A percentile compares a stretch with the other conserved stretches of the same genome.
Conservation (phyloP, 345 rosid species). For the Syzygium aromaticum region DNA sequence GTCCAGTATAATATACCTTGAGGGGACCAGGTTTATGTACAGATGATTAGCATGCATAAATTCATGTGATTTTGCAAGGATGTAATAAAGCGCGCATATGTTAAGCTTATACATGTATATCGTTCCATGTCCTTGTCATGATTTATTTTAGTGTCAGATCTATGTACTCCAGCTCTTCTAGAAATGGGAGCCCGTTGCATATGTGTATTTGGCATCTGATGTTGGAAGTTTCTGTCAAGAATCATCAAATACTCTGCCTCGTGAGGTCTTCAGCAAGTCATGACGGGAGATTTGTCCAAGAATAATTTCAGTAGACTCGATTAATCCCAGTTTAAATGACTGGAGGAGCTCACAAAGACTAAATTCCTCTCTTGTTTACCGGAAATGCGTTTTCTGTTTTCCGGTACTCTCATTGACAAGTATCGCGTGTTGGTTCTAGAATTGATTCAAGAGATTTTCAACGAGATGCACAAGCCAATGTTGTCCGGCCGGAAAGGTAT, state of each 20-base stretch:
- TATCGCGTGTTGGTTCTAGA: neutral
- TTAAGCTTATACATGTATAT: constrained; percentile 18
- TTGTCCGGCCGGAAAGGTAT: neutral
- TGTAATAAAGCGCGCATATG: constrained; percentile 6
- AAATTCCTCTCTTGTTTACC: neutral
- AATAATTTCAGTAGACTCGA: neutral
- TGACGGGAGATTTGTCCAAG: neutral
- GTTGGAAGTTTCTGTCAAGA: neutral
- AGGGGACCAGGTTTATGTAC: neutral
- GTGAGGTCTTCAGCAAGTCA: neutral
- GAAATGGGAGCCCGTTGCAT: neutral
- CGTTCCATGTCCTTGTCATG: neutral
- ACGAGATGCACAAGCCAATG: neutral
- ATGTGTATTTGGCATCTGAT: neutral
- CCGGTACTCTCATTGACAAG: neutral
- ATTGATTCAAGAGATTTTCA: neutral
- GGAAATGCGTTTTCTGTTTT: neutral
- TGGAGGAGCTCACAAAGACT: neutral
- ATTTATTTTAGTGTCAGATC: neutral
- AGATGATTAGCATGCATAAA: neutral
- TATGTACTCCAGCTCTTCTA: neutral
- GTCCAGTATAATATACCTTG: neutral
- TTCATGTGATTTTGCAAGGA: neutral
- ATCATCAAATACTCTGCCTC: neutral
- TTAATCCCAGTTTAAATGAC: neutral